phyloP scores from a whole-genome alignment of 176 grass and related monocot genomes.

The Bothriochloa decipiens region DNA sequence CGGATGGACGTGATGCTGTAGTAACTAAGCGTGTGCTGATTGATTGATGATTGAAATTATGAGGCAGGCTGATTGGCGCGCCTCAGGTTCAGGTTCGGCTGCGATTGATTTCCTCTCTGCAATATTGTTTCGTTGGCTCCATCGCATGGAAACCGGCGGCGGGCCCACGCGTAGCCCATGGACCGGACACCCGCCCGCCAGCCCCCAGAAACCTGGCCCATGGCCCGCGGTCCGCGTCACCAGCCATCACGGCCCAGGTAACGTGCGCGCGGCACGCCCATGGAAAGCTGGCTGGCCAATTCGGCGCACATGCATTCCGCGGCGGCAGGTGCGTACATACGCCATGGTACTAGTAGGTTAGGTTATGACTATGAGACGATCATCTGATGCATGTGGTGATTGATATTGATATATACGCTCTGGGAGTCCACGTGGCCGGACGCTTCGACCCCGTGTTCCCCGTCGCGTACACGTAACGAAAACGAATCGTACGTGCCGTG shows the following conservation, averaged over 20 bases:
- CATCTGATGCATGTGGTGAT: no score
- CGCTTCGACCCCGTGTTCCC: no score
- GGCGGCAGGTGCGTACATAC: background rate
- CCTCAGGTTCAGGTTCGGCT: background rate
- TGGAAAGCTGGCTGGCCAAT: background rate
- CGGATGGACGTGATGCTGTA: no score
- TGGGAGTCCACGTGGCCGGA: no score
- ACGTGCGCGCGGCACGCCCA: background rate
- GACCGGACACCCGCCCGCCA: slow-evolving; percentile 19
- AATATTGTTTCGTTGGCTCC: background rate
- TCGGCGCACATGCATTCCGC: no score
- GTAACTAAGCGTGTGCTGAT: no score
- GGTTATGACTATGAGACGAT: no score
- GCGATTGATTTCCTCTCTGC: background rate
- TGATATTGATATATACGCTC: no score
- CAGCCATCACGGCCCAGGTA: background rate
- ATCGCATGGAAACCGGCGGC: slow-evolving; percentile 1
- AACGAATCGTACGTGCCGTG: background rate
- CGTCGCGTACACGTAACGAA: background rate
- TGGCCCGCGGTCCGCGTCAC: slow-evolving; percentile 8
- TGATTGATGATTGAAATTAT: no score
- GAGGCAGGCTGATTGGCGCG: background rate
- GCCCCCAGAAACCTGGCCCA: slow-evolving; percentile 15
- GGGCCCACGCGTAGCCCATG: slow-evolving; percentile 43
- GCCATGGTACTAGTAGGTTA: no score